Evolutionary conservation across 768 basidiomycete genomes (phyloP), one percentile per base, ranked within the genome.

Genomic region (Mycena floridula): DNA sequence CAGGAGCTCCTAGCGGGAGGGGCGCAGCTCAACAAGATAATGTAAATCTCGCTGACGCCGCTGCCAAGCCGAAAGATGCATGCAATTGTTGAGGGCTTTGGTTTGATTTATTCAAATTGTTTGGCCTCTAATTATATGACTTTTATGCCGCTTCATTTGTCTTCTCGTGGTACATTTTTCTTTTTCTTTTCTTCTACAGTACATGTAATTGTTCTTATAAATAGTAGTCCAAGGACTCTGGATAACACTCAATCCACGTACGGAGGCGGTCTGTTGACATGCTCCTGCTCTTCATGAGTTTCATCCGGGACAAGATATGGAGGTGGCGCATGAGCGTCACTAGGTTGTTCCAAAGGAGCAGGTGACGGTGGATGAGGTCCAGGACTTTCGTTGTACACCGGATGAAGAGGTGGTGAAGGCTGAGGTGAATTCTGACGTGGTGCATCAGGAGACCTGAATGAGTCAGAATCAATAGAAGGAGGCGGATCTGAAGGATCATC

Each of bases 401-500:
- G 56, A 48, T 56, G 61, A 13, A 57, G 49, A 7, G 60, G 62
- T 13, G 72, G 58, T 5, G 67, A 62, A 36, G 69, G 51, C 35
- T 55, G 51, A 38, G 65, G 62, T n/a, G 69, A 60, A 25, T 58
- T 51, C 32, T 58, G 65, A 44, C 59, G 56, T 32, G 64, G 49
- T n/a, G 55, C 52, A 26, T 63, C 65, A n/a, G 74, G 76, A 13
- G 70, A 70, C 44, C 75, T 72, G 55, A 84, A 89, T n/a, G n/a
- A n/a, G 40, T 81, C 83, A 7, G 85, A 89, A 61, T 92, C 86
- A 53, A 92, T 92, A 5, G 85, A 87, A 11, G 89, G 89, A 4
- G 89, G 89, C 18, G 89, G 89, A 59, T 92, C 89, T 2, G 81
- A 82, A 18, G 89, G 89, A 60, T 92, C 89, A 54, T 92, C 89